Evolutionary conservation across 306 rosid species (phyloP), one percentile per base, ranked within the genome.

Genomic region (Carpinus fangiana): DNA sequence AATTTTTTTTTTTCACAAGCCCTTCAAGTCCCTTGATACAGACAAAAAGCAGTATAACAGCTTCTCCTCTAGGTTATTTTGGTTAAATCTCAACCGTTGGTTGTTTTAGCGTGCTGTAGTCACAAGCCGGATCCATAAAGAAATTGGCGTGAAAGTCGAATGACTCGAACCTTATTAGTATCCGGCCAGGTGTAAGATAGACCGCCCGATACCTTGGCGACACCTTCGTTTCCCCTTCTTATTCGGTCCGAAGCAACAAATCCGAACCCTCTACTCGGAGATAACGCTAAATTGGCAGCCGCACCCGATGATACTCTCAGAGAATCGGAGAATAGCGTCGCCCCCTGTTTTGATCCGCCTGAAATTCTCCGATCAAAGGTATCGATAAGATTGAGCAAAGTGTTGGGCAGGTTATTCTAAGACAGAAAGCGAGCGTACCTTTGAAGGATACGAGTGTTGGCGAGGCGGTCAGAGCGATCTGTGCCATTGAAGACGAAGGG

Each of bases 141-240:
- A 14, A 62, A 31, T 62, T 5, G 8, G 69, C n/a, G 14, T 26
- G 2, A 70, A 6, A 12, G 16, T 28, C 57, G 13, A 23, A 23
- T 1, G 26, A 23, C 26, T 23, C 26, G 26, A 20, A 20, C 56
- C 83, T 59, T 21, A 9, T 48, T 46, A 34, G 21, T 8, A 23
- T 57, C 60, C 52, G 74, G 56, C 81, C 83, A 81, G 31, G 0
- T 28, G 71, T 41, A 77, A 26, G 84, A 13, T 23, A 66, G 84
- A 52, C 85, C 89, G 70, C 79, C 88, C 20, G 88, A 78, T 47
- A 73, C 79, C 61, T 67, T 83, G 4, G 80, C 50, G 0, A 41
- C 31, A 21, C 66, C 55, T 53, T 50, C 72, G 34, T 62, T 81
- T 71, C 82, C 62, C 21, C 59, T 62, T 11, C 1, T n/a, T 21